Percentiles rank a stretch among this genome's conserved stretches.
Evolutionary conservation across 2,329 filamentous ascomycete species (phyloP).

Genomic region (Aspergillus sp.): DNA sequence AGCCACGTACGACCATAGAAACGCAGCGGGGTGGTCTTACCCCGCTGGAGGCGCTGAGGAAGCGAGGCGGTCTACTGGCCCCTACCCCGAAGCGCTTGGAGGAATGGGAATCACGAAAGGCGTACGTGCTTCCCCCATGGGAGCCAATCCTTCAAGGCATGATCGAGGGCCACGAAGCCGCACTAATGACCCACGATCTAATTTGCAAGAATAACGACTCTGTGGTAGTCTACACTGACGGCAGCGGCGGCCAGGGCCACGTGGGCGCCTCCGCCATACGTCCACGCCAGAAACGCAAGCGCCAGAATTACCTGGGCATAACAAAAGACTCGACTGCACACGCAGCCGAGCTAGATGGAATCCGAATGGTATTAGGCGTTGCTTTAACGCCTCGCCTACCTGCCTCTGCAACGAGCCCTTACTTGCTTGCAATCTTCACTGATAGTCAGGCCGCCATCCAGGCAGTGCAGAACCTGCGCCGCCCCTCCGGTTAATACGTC

Average conservation of each 20-base stretch:
- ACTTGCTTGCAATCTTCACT: not conserved
- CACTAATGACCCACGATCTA: no score
- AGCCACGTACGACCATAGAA: fast-evolving
- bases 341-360: not conserved
- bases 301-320: not conserved
- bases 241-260: not conserved
- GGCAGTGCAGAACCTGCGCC: not conserved
- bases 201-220: not conserved
- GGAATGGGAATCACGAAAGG: not conserved
- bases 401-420: no score
- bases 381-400: not conserved
- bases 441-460: not conserved
- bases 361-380: not conserved
- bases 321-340: not conserved
- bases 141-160: fast-evolving
- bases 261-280: not conserved
- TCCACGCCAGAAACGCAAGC: no score
- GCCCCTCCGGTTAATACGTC: not conserved
- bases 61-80: not conserved
- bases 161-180: not conserved
- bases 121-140: not conserved
- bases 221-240: not conserved
- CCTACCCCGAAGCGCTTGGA: not conserved
- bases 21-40: not conserved
- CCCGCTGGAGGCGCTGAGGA: not conserved